Percentiles rank a stretch among this genome's conserved stretches.
Evolutionary conservation across 495 filamentous ascomycete species (phyloP).

Genomic region (Cetradonia linearis): DNA sequence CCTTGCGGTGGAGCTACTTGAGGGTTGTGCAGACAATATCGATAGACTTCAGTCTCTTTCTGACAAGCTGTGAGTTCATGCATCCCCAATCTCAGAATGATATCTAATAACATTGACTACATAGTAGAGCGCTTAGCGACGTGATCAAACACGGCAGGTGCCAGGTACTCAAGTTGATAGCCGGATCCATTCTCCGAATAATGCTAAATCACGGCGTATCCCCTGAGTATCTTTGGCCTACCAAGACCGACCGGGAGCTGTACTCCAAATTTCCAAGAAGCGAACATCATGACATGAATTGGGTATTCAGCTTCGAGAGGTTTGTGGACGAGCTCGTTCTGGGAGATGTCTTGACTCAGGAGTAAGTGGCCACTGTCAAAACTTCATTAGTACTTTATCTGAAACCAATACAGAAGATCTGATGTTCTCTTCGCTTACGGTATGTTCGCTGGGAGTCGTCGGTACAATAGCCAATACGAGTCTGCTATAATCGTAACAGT

Average conservation of each 20-base stretch:
- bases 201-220: constrained; percentile 11
- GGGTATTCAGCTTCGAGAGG: constrained; percentile 18
- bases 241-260: not conserved
- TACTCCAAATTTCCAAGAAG: constrained; percentile 14
- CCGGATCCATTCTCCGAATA: constrained; percentile 19
- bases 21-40: constrained; percentile 15
- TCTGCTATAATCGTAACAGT: constrained; percentile 20
- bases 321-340: constrained; percentile 18
- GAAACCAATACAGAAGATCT: constrained; percentile 1
- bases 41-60: not conserved
- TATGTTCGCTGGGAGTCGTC: constrained; percentile 3
- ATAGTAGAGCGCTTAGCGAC: constrained; percentile 7
- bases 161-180: constrained; percentile 15
- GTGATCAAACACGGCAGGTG: constrained; percentile 10
- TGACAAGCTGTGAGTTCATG: not conserved
- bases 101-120: not conserved
- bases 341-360: not conserved
- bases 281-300: constrained; percentile 13
- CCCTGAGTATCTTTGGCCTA: constrained; percentile 10
- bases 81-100: not conserved
- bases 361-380: constrained; percentile 4
- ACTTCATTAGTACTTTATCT: not conserved
- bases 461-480: constrained; percentile 8
- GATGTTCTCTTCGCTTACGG: constrained; percentile 18
- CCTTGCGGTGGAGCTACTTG: constrained; percentile 19